Conservation (phyloP, 1,284 basidiomycete species). For the Cryptococcus sp. region DNA sequence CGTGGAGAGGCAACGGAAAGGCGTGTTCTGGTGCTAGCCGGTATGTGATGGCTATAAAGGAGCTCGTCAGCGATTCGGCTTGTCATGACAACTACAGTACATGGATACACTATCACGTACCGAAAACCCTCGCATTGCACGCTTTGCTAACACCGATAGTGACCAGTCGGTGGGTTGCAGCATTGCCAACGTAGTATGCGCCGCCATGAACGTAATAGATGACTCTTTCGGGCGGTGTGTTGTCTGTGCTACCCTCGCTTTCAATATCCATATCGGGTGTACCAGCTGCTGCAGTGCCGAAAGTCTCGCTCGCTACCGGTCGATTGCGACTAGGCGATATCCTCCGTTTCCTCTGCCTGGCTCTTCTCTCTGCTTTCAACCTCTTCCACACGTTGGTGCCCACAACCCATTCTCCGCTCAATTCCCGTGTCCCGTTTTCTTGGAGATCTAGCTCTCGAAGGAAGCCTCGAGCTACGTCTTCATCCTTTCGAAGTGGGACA, state of each 20-base stretch:
- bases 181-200: slow-evolving; percentile 91
- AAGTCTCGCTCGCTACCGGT: slow-evolving; percentile 5
- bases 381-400: slow-evolving; percentile 86
- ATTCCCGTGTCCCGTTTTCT: slow-evolving; percentile 77
- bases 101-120: slow-evolving; percentile 56
- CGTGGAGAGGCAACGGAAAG: slow-evolving; percentile 92
- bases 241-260: slow-evolving; percentile 23
- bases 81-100: background rate
- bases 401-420: slow-evolving; percentile 95
- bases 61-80: background rate
- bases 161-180: slow-evolving; percentile 88
- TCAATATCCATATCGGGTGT: slow-evolving; percentile 25
- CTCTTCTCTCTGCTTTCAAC: slow-evolving; percentile 80
- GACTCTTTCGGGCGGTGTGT: slow-evolving; percentile 68
- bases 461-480: slow-evolving; percentile 55
- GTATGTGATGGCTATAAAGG: slow-evolving; percentile 81
- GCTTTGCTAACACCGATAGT: slow-evolving; percentile 91
- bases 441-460: slow-evolving; percentile 65
- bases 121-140: slow-evolving; percentile 90
- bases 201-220: slow-evolving; percentile 94
- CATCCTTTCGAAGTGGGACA: slow-evolving; percentile 72
- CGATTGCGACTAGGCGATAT: background rate
- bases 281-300: background rate
- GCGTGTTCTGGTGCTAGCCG: slow-evolving; percentile 90
- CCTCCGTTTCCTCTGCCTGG: slow-evolving; percentile 27